Base-by-base conservation (phyloP, 257 asterid genomes). In the Fraxinus anomala region DNA sequence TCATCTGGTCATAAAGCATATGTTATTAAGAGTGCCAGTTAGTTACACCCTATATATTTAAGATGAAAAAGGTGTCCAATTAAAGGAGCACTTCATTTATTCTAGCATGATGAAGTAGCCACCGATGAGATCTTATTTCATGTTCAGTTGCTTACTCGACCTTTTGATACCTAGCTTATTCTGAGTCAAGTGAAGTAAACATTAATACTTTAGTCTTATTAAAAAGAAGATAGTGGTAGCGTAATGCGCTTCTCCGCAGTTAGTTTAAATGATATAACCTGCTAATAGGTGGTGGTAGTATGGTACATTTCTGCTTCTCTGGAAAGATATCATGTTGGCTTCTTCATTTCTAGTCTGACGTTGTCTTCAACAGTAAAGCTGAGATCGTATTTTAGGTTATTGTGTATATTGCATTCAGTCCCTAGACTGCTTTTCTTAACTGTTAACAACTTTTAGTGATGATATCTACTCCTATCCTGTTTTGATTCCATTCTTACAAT, bases 401-500 rank as follows among this genome's bases (percentile, higher is more conserved):
- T 37, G 31, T 19, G 12, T 59, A 30, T 75, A 37, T 8, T 67
- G 34, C 77, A 70, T 26, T 74, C 74, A 49, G 12, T 75, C 67
- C 61, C 56, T 74, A n/a, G 42, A 24, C 21, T 59, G 72, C 65
- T 40, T 72, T 21, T 74, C 73, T 59, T 40, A 69, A 76, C 61
- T 34, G 56, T 76, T 76, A 3, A 16, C 19, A 34, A 67, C 71
- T 68, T 72, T 37, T 77, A 33, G 76, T 23, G 49, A 73, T 16
- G 34, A 76, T 49, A n/a, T 54, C 70, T 74, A 28, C 49, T 49
- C 70, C 14, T 70, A 80, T 79, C 68, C 40, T 77, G 63, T 76
- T 47, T 76, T 82, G 79, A 77, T 76, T 44, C 77, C 75, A 72
- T 73, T 31, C 63, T 9, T 61, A 70, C 70, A 70, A 74, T 84